These are phyloP conservation scores for Aspergillus quadrilineatus DNA, from an alignment of 2,329 filamentous ascomycete genomes.

Conservation along the genomic window DNA sequence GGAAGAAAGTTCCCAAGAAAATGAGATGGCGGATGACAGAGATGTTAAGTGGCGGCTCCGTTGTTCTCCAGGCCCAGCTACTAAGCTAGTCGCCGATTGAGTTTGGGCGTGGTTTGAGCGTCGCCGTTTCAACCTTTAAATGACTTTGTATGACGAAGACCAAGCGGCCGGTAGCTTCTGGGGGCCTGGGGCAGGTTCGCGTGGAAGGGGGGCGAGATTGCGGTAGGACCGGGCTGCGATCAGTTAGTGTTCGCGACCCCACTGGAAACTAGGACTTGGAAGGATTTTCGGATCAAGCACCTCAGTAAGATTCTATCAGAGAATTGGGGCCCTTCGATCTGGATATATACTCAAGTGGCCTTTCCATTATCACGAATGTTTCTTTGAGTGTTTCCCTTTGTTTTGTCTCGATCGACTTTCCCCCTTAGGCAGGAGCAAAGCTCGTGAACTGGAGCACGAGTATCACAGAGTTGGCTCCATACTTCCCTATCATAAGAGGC, in stretches of 20 bases:
- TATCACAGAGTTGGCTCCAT: background rate
- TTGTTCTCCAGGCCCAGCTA: constrained; percentile 11
- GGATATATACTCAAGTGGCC: background rate
- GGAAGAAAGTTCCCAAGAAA: background rate
- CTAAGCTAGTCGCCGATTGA: constrained; percentile 20
- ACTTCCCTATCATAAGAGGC: background rate
- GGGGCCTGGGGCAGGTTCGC: constrained; percentile 20
- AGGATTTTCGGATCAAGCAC: constrained; percentile 16
- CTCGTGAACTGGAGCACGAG: background rate
- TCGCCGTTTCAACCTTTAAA: background rate
- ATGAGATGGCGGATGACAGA: constrained; percentile 6
- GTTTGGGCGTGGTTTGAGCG: constrained; percentile 16
- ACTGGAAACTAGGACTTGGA: constrained; percentile 10
- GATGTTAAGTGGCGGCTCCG: constrained; percentile 6
- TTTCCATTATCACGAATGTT: background rate
- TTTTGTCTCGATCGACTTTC: background rate
- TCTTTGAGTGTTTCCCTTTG: background rate
- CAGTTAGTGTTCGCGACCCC: constrained; percentile 19
- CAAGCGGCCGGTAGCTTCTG: constrained; percentile 30
- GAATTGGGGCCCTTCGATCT: background rate
- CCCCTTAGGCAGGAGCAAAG: background rate
- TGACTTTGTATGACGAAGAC: constrained; percentile 9
- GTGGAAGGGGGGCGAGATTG: constrained; percentile 22
- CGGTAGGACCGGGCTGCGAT: constrained; percentile 17
- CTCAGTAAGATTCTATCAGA: background rate